A percentile compares a stretch with the other conserved stretches of the same genome.
Conservation (phyloP, 768 basidiomycete species). For the Exidia glandulosa region DNA sequence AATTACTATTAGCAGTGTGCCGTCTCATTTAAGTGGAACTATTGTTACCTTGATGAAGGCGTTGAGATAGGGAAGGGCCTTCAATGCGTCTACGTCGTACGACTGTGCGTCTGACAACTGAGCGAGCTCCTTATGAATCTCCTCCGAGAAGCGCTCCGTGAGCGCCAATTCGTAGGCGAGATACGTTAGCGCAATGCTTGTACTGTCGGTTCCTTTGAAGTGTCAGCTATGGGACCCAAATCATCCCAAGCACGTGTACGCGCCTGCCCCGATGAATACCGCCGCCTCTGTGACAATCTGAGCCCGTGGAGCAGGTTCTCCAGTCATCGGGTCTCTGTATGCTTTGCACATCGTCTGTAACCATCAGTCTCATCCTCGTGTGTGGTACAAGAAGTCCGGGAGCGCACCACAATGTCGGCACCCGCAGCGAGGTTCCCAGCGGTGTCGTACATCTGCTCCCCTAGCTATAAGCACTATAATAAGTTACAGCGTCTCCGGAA, state of each 20-base stretch:
- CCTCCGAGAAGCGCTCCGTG: conserved; percentile 53
- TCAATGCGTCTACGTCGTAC: conserved; percentile 44
- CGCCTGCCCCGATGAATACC: not conserved
- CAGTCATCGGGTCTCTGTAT: not conserved
- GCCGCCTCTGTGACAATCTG: not conserved
- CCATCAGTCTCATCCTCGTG: too few relatives aligned
- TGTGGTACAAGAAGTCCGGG: too few relatives aligned
- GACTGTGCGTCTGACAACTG: conserved; percentile 12
- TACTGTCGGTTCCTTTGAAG: conserved; percentile 73
- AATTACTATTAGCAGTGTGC: not conserved
- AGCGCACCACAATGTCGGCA: not conserved
- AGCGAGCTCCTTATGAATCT: conserved; percentile 62
- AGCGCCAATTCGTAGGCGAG: conserved; percentile 73
- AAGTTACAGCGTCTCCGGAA: too few relatives aligned
- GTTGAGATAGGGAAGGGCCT: conserved; percentile 35
- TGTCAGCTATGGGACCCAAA: conserved; percentile 13
- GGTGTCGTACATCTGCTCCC: too few relatives aligned
- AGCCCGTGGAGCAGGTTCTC: not conserved
- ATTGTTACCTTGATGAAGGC: conserved; percentile 46
- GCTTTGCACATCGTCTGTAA: not conserved
- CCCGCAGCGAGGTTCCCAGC: not conserved
- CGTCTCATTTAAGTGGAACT: too few relatives aligned
- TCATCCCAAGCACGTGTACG: not conserved
- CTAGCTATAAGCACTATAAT: too few relatives aligned
- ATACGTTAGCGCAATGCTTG: conserved; percentile 62